Percentiles rank a stretch among this genome's conserved stretches.
These are phyloP conservation scores for Fonsecaea pedrosoi DNA, from an alignment of 2,329 filamentous ascomycete genomes.

Conservation along the genomic window DNA sequence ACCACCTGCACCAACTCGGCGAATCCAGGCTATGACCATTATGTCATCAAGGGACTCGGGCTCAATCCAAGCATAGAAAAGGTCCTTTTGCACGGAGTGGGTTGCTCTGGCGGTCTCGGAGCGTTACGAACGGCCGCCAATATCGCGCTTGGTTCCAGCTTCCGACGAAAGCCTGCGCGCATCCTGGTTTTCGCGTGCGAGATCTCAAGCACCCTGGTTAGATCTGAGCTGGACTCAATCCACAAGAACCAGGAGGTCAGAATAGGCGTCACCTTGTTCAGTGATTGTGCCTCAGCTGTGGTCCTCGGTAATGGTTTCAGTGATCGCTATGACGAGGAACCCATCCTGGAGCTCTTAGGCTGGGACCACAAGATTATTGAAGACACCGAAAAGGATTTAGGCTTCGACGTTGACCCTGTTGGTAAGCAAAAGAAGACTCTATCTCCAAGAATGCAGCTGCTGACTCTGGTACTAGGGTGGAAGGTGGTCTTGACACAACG, in stretches of 20 bases:
- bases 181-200: conserved; percentile 66
- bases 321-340: conserved; percentile 41
- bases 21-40: conserved; percentile 73
- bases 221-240: conserved; percentile 71
- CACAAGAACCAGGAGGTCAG: conserved; percentile 65
- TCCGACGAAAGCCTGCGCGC: conserved; percentile 65
- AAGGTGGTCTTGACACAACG: conserved; percentile 69
- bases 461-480: conserved; percentile 57
- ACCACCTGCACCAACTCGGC: conserved; percentile 74
- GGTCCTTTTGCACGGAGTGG: conserved; percentile 69
- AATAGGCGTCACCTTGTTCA: conserved; percentile 72
- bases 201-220: conserved; percentile 58
- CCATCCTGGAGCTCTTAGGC: conserved; percentile 66
- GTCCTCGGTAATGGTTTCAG: conserved; percentile 68
- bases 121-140: conserved; percentile 69
- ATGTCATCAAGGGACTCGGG: conserved; percentile 65
- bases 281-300: conserved; percentile 71
- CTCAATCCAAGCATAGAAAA: conserved; percentile 67
- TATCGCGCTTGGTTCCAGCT: conserved; percentile 67
- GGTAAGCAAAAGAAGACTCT: conserved; percentile 52
- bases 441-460: not conserved
- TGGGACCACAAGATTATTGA: conserved; percentile 70
- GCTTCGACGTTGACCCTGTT: conserved; percentile 68
- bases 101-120: conserved; percentile 70
- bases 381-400: conserved; percentile 67